Evolutionary conservation across 2,329 filamentous ascomycete species (phyloP).

Genomic region (Arthroderma uncinatum): DNA sequence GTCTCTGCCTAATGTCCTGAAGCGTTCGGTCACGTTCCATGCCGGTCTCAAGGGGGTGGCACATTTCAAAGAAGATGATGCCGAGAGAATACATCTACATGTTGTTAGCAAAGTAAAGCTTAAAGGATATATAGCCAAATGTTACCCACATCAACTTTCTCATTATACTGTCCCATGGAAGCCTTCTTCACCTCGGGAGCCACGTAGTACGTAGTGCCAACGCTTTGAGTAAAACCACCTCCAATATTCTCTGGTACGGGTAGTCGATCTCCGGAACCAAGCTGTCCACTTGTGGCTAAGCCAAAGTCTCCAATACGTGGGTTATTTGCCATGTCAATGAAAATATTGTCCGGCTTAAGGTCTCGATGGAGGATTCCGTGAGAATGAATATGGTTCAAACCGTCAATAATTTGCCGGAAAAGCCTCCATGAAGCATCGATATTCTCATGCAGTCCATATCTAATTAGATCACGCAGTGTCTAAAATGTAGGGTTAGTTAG

Average conservation of each 20-base stretch:
- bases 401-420: constrained; percentile 83
- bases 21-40: constrained; percentile 58
- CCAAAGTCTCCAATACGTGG: constrained; percentile 97
- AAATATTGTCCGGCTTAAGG: constrained; percentile 93
- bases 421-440: constrained; percentile 75
- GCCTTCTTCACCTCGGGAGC: constrained; percentile 79
- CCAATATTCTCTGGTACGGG: constrained; percentile 27
- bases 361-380: constrained; percentile 91
- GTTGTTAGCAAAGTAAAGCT: constrained; percentile 13
- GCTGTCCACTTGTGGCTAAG: constrained; percentile 75
- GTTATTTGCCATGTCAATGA: constrained; percentile 81
- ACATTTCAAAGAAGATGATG: constrained; percentile 99
- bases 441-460: constrained; percentile 60
- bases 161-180: constrained; percentile 66
- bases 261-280: constrained; percentile 31
- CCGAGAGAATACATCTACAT: constrained; percentile 83
- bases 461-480: constrained; percentile 81
- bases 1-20: constrained; percentile 54
- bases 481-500: constrained; percentile 19
- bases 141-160: constrained; percentile 71
- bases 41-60: constrained; percentile 48
- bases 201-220: constrained; percentile 78
- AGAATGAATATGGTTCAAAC: constrained; percentile 77
- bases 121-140: neutral
- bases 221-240: constrained; percentile 41